A percentile compares a stretch with the other conserved stretches of the same genome.
Evolutionary conservation across 1,284 basidiomycete genomes (phyloP).

Genomic region (Apiotrichum domesticum): DNA sequence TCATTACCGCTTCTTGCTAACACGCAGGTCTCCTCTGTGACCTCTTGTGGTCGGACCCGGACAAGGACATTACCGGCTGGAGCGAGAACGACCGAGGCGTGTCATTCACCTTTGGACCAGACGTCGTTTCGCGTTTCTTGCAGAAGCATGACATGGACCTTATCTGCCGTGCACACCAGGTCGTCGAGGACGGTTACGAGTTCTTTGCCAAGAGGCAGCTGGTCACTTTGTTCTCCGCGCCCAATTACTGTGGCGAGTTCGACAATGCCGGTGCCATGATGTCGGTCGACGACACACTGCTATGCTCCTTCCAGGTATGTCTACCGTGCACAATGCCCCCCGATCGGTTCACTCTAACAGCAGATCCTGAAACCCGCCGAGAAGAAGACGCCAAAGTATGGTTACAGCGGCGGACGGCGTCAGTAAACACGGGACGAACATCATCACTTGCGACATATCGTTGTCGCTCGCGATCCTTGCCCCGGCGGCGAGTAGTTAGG

Average conservation of each 20-base stretch:
- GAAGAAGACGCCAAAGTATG: constrained; percentile 64
- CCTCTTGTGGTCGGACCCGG: constrained; percentile 97
- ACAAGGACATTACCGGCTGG: constrained; percentile 99
- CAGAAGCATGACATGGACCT: constrained; percentile 99
- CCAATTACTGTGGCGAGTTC: constrained; percentile 97
- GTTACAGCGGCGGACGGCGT: constrained; percentile 43
- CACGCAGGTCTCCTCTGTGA: constrained; percentile 78
- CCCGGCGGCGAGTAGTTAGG: not conserved
- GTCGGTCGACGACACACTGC: constrained; percentile 95
- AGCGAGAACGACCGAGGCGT: constrained; percentile 98
- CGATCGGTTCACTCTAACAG: not conserved
- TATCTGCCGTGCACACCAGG: constrained; percentile 95
- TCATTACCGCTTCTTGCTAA: too few species aligned
- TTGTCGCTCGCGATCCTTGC: not conserved
- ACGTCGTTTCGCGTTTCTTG: constrained; percentile 94
- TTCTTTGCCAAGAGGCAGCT: constrained; percentile 98
- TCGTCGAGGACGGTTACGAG: constrained; percentile 98
- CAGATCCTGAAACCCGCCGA: constrained; percentile 98
- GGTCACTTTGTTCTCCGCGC: constrained; percentile 95
- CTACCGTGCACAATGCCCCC: not conserved
- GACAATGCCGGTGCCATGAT: constrained; percentile 99
- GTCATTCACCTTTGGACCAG: constrained; percentile 80
- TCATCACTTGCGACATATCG: not conserved
- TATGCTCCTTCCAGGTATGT: constrained; percentile 93
- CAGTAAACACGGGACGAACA: constrained; percentile 19